Conservation (phyloP, 2,329 filamentous ascomycete species). For the Sporothrix brasiliensis region DNA sequence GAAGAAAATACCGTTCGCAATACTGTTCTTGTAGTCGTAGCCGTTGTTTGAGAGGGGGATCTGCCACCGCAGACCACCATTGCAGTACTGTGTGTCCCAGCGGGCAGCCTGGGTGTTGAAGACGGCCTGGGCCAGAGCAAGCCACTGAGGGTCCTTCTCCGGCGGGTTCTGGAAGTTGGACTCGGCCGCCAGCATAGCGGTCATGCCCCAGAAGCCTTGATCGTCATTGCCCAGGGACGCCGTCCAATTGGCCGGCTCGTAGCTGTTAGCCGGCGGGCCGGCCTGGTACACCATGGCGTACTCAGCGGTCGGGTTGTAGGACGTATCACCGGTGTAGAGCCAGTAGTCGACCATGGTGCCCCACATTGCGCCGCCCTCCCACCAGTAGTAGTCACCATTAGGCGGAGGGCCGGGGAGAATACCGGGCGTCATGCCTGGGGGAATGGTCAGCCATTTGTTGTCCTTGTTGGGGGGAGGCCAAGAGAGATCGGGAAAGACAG, state of each 20-base stretch:
- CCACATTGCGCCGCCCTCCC: conserved; percentile 42
- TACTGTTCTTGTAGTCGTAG: conserved; percentile 68
- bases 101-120: conserved; percentile 58
- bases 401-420: conserved; percentile 42
- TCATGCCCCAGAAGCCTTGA: conserved; percentile 62
- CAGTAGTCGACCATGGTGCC: conserved; percentile 48
- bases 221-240: conserved; percentile 59
- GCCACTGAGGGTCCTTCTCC: conserved; percentile 50
- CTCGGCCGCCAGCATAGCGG: conserved; percentile 61
- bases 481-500: not conserved
- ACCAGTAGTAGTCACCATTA: conserved; percentile 46
- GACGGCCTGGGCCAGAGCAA: conserved; percentile 60
- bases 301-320: conserved; percentile 53
- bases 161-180: conserved; percentile 53
- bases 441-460: conserved; percentile 10
- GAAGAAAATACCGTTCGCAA: conserved; percentile 66
- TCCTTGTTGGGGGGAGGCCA: not conserved
- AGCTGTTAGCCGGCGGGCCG: conserved; percentile 51
- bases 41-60: conserved; percentile 65
- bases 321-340: conserved; percentile 50
- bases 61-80: conserved; percentile 69
- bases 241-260: conserved; percentile 53
- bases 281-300: conserved; percentile 51
- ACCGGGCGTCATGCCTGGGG: conserved; percentile 37
- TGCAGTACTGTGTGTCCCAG: conserved; percentile 65